phyloP scores from a whole-genome alignment of 2,329 filamentous ascomycete genomes.

The Aschersonia sp. region DNA sequence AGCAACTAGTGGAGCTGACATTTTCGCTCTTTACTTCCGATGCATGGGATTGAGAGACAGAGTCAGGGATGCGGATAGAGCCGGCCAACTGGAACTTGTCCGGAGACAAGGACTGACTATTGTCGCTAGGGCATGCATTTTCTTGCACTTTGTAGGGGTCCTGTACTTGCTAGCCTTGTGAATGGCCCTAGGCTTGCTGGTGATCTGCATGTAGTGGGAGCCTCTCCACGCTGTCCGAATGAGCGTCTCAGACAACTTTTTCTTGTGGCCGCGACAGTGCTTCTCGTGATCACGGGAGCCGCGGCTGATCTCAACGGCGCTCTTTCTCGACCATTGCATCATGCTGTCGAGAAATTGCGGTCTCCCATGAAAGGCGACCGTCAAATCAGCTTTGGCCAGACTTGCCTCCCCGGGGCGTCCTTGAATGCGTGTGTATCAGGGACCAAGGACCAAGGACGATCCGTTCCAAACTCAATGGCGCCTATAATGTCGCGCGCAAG shows the following conservation, averaged over 20 bases:
- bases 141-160: conserved; percentile 2
- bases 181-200: too few relatives aligned
- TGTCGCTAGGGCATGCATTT: conserved; percentile 1
- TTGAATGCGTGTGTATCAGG: too few relatives aligned
- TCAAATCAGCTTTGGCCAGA: neutral
- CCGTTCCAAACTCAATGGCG: neutral
- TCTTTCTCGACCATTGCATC: neutral
- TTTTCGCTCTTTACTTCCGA: neutral
- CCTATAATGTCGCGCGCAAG: neutral
- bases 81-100: conserved; percentile 30
- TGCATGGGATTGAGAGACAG: conserved; percentile 2
- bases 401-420: too few relatives aligned
- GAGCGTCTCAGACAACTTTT: neutral
- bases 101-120: conserved; percentile 20
- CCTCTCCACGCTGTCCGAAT: conserved; percentile 5
- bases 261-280: neutral
- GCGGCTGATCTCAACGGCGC: too few relatives aligned
- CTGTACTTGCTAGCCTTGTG: too few relatives aligned
- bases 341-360: neutral
- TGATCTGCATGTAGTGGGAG: too few relatives aligned
- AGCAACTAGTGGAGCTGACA: neutral
- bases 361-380: neutral
- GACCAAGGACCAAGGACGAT: neutral
- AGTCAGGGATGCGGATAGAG: conserved; percentile 11
- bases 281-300: neutral